These are phyloP conservation scores for Aspergillus neotritici DNA, from an alignment of 2,329 filamentous ascomycete genomes.

Conservation along the genomic window DNA sequence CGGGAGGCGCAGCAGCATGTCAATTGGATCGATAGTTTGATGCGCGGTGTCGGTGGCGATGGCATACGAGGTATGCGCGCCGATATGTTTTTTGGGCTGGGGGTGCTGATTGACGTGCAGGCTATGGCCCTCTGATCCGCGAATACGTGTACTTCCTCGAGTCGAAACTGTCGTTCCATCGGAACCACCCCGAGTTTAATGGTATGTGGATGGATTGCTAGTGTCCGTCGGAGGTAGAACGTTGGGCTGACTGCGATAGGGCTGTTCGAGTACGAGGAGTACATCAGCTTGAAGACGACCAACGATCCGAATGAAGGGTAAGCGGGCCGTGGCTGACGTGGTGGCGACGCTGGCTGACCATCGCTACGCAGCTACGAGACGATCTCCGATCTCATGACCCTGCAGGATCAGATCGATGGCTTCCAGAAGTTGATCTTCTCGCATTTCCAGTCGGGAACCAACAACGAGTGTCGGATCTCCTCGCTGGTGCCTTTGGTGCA, in stretches of 20 bases:
- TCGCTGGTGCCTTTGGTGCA: conserved; percentile 88
- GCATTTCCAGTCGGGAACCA: conserved; percentile 82
- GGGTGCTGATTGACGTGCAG: conserved; percentile 31
- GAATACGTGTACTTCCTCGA: conserved; percentile 97
- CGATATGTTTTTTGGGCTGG: no score
- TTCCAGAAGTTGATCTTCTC: conserved; percentile 99
- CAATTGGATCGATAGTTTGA: conserved; percentile 87
- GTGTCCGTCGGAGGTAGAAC: not conserved
- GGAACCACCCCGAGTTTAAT: conserved; percentile 96
- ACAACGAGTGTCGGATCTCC: conserved; percentile 95
- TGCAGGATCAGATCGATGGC: conserved; percentile 96
- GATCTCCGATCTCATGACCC: conserved; percentile 89
- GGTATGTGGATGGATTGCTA: conserved; percentile 44
- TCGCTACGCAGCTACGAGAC: conserved; percentile 67
- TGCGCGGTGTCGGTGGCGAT: conserved; percentile 73
- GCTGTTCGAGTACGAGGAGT: conserved; percentile 98
- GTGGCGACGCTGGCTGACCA: conserved; percentile 16
- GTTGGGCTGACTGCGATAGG: conserved; percentile 31
- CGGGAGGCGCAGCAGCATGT: conserved; percentile 84
- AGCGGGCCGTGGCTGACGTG: conserved; percentile 2
- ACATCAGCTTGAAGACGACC: conserved; percentile 94
- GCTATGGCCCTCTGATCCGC: conserved; percentile 83
- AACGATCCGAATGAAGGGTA: conserved; percentile 98
- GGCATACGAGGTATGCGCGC: conserved; percentile 65
- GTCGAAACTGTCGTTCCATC: conserved; percentile 92